Percentiles rank a stretch among this genome's conserved stretches.
Conservation (phyloP, 768 basidiomycete genomes). For the Amanita jacksonii region DNA sequence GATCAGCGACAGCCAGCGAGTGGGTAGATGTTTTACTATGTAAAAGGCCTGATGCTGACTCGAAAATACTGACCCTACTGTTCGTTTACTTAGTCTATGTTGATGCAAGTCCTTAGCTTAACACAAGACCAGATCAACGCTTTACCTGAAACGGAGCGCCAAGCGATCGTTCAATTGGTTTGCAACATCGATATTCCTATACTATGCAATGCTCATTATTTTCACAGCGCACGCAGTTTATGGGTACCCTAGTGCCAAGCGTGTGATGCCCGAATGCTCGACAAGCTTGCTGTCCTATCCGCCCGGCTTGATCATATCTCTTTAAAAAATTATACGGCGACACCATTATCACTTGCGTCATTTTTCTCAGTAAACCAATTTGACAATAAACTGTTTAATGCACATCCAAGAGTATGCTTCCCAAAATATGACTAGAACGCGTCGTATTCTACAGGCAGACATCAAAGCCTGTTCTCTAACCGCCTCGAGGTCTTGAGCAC, state of each 20-base stretch:
- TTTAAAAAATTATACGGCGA: background rate
- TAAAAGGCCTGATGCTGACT: slow-evolving; percentile 2
- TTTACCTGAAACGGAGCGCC: slow-evolving; percentile 68
- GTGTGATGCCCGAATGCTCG: slow-evolving; percentile 2
- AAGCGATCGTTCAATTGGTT: slow-evolving; percentile 75
- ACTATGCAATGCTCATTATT: too few relatives aligned
- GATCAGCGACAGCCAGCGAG: slow-evolving; percentile 44
- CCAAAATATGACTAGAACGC: too few relatives aligned
- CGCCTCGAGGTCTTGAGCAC: slow-evolving; percentile 50
- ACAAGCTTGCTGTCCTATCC: too few relatives aligned
- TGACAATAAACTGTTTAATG: too few relatives aligned
- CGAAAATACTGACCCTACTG: slow-evolving; percentile 6
- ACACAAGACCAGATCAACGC: slow-evolving; percentile 77
- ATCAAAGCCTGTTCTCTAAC: slow-evolving; percentile 31
- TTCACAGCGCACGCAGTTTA: slow-evolving; percentile 28
- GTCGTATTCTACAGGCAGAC: background rate
- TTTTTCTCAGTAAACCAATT: too few relatives aligned
- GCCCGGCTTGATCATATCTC: too few relatives aligned
- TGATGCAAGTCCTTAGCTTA: slow-evolving; percentile 79
- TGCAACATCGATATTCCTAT: too few relatives aligned
- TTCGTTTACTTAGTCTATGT: slow-evolving; percentile 47
- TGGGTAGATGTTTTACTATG: slow-evolving; percentile 14
- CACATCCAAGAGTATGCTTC: too few relatives aligned
- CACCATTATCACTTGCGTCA: background rate
- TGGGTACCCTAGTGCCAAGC: slow-evolving; percentile 24